Evolutionary conservation across 2,329 filamentous ascomycete genomes (phyloP).

Genomic region (Aspergillus neotritici): DNA sequence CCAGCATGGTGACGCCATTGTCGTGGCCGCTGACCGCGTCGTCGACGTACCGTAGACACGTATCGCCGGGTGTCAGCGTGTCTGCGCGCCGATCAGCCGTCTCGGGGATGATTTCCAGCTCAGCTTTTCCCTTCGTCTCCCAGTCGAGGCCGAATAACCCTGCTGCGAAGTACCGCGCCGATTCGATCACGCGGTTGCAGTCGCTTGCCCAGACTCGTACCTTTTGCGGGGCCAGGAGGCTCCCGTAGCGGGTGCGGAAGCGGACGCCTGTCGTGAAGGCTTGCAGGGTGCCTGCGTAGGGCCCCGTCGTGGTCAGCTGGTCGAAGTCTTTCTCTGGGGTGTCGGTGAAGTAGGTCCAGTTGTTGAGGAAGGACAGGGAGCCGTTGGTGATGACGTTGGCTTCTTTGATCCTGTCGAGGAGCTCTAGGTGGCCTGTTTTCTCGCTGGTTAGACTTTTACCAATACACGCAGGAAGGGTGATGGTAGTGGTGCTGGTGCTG

Average conservation of each 20-base stretch:
- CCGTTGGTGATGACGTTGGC: constrained; percentile 41
- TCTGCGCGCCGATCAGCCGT: constrained; percentile 46
- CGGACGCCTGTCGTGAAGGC: constrained; percentile 51
- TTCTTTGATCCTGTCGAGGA: constrained; percentile 45
- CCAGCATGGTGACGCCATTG: constrained; percentile 46
- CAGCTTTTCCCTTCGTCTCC: constrained; percentile 30
- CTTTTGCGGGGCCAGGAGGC: constrained; percentile 37
- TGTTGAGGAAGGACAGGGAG: constrained; percentile 50
- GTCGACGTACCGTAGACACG: constrained; percentile 35
- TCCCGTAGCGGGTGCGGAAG: constrained; percentile 49
- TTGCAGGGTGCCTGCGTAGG: constrained; percentile 51
- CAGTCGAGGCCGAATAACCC: constrained; percentile 53
- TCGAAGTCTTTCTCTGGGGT: constrained; percentile 44
- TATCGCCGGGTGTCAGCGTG: constrained; percentile 53
- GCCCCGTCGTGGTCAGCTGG: constrained; percentile 51
- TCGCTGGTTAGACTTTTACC: not conserved
- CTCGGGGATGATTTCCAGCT: constrained; percentile 52
- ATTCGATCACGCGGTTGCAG: constrained; percentile 51
- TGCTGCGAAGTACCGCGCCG: constrained; percentile 50
- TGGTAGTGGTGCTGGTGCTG: too few species aligned
- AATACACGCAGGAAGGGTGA: not conserved
- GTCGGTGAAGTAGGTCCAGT: constrained; percentile 52
- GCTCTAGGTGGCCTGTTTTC: constrained; percentile 41
- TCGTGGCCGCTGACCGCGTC: constrained; percentile 43
- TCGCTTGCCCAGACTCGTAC: constrained; percentile 52